These are phyloP conservation scores for Corylus heterophylla DNA, from an alignment of 306 rosid genomes.

Conservation along the genomic window DNA sequence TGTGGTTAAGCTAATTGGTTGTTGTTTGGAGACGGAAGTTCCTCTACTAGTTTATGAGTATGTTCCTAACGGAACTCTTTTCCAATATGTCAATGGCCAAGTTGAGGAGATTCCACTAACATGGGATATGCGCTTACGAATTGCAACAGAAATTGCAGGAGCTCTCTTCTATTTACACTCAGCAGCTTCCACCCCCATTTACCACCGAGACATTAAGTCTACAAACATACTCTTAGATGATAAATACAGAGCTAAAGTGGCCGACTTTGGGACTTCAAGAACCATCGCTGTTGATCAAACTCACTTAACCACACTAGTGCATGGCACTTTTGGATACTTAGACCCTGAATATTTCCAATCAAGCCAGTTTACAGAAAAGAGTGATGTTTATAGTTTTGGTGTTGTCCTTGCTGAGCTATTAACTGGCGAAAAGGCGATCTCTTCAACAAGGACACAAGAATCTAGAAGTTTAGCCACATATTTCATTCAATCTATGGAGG, in stretches of 20 bases:
- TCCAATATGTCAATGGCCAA: not conserved
- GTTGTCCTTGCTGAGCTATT: not conserved
- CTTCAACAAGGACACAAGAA: not conserved
- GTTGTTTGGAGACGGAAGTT: not conserved
- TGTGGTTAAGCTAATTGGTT: not conserved
- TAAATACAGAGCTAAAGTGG: too few species aligned
- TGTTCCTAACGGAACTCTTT: not conserved
- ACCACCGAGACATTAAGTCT: too few species aligned
- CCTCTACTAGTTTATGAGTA: not conserved
- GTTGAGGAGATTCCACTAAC: not conserved
- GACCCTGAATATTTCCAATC: not conserved
- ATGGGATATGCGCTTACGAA: not conserved
- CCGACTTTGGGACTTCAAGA: too few species aligned
- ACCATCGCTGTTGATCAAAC: too few species aligned
- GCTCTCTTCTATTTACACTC: not conserved
- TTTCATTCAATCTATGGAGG: not conserved
- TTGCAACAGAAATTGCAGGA: not conserved
- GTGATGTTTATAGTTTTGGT: conserved; percentile 2
- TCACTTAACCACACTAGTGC: too few species aligned
- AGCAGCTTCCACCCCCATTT: too few species aligned
- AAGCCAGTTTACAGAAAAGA: not conserved
- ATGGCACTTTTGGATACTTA: too few species aligned
- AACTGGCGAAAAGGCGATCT: not conserved
- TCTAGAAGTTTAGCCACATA: not conserved
- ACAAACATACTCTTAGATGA: too few species aligned